Evolutionary conservation across 768 basidiomycete species (phyloP), one percentile per base, ranked within the genome.

Genomic region (Auriscalpium orientale): DNA sequence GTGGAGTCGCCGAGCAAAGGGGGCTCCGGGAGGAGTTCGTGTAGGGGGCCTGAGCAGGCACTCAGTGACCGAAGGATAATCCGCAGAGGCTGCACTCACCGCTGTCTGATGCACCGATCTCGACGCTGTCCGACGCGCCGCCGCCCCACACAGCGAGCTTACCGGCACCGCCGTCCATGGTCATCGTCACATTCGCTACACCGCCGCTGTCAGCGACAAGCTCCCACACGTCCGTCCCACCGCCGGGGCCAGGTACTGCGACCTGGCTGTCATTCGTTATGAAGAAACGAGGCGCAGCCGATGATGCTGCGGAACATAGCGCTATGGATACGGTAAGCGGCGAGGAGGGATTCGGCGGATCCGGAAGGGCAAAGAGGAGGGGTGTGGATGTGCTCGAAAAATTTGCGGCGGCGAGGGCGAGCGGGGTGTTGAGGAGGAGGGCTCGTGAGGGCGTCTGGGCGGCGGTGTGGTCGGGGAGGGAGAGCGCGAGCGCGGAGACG

Each of bases 1-100:
- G 89, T 88, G 1, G 87, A 83, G 66, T 92, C 90, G 3, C 86
- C 87, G 2, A 91, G 70, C 7, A 87, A 68, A 1, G 87, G 87
- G 1, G 77, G 63, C 10, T 62, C 61, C 16, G 68, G 55, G 11
- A 80, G 63, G 6, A 69, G 55, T 56, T 75, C 64, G 61, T 85
- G 84, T 49, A 84, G 68, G 16, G 80, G 74, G 11, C 60, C 83
- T 84, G 49, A 9, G 11, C 45, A 46, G 46, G 2, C 49, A 53
- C 2, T 18, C n/a, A 20, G 20, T 3, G 8, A 40, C n/a, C 46
- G 35, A 18, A 16, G 49, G n/a, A 47, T 5, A 59, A 10, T 38
- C 46, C 37, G 5, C 28, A 15, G 16, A 10, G 22, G 16, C 38
- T 21, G 12, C 12, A 47, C n/a, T 18, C 9, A 57, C 7, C 28